phyloP scores from a whole-genome alignment of 225 moss, liverwort and hornwort genomes.

The Bryoerythrophyllum caledonicum region DNA sequence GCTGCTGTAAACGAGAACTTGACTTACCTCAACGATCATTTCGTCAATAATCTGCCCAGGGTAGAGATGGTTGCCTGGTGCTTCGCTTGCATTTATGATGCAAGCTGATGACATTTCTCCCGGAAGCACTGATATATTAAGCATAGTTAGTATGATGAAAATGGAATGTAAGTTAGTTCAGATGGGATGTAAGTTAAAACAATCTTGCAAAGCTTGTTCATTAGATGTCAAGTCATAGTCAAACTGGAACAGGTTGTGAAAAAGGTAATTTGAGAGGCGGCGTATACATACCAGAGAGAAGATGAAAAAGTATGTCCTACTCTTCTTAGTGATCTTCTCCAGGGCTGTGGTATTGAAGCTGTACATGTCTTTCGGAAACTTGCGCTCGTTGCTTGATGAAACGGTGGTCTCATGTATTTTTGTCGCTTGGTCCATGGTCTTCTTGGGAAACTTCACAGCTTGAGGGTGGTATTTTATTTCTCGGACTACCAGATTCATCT shows the following conservation, averaged over 20 bases:
- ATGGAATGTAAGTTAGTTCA: background rate
- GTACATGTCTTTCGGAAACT: conserved; percentile 30
- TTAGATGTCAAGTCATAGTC: background rate
- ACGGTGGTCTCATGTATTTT: background rate
- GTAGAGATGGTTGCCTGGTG: conserved; percentile 17
- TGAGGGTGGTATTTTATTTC: conserved; percentile 19
- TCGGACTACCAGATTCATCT: conserved; percentile 32
- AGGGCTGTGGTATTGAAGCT: conserved; percentile 18
- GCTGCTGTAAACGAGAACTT: background rate
- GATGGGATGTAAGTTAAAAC: background rate
- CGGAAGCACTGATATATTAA: conserved; percentile 30
- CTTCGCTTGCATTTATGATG: conserved; percentile 26
- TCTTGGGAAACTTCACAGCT: background rate
- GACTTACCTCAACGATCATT: conserved; percentile 30
- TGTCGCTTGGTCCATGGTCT: background rate
- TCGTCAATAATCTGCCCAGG: conserved; percentile 42
- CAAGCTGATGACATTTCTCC: conserved; percentile 26
- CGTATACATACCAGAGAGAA: conserved; percentile 30
- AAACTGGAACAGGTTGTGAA: conserved; percentile 21
- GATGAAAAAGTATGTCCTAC: conserved; percentile 30
- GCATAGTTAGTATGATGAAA: background rate
- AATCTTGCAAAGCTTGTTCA: background rate
- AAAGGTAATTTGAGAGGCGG: background rate
- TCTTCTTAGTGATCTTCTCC: conserved; percentile 12
- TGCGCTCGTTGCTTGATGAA: background rate